Evolutionary conservation across 768 basidiomycete genomes (phyloP), one percentile per base, ranked within the genome.

Genomic region (Boletus patriciae): DNA sequence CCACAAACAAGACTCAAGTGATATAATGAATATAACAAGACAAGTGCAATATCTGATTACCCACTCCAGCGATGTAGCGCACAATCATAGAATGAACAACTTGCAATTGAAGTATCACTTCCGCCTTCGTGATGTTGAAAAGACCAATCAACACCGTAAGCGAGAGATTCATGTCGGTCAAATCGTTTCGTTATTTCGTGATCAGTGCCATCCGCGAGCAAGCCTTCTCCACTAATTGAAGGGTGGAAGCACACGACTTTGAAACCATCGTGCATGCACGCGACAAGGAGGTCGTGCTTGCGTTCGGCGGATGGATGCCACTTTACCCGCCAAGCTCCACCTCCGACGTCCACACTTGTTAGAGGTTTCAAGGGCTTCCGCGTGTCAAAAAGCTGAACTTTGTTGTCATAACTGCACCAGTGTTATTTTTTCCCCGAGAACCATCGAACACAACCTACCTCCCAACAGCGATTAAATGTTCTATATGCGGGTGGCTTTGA

Each of bases 181-280:
- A 91, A 92, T 18, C 83, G 80, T 58, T 76, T 80, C 10, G 80
- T 59, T 33, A 86, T 74, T 42, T 78, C 69, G 50, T 77, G 73
- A 46, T 61, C 21, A 6, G 56, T 44, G 23, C 52, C 69, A 33
- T 59, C 58, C 31, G 44, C 45, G 33, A 54, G 45, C n/a, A 62
- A 43, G 3, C 50, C 43, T 15, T 27, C 44, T 21, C 45, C 50
- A 31, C 51, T 16, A 34, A 18, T 50, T 37, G 34, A 51, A 37
- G 64, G 62, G 27, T 54, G 52, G 41, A 68, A 67, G 52, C 54
- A 72, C 55, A 91, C 70, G 7, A 96, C 78, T 68, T 97, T 97
- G 80, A 93, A 95, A 11, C 96, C 95, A 60, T 94, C 94, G 67
- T 96, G 95, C 97, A 98, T 99, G 67, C 91, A 94, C 0, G 95